Evolutionary conservation across 2,329 filamentous ascomycete genomes (phyloP).

Genomic region (Fusarium mangiferae): DNA sequence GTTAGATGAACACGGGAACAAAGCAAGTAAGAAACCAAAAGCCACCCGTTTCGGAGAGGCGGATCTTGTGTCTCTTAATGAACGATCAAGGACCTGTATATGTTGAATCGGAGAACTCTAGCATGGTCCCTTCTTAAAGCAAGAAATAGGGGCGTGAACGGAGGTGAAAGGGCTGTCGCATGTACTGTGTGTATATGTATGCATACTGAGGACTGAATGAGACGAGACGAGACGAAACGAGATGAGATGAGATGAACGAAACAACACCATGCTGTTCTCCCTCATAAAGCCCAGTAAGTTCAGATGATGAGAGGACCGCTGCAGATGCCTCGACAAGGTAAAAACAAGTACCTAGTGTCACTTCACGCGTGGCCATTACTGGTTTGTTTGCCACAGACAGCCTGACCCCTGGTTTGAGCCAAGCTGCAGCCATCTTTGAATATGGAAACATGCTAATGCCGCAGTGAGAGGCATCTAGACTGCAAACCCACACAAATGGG

Average conservation of each 20-base stretch:
- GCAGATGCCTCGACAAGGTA: slow-evolving; percentile 28
- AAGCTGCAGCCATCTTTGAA: slow-evolving; percentile 7
- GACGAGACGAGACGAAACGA: slow-evolving; percentile 18
- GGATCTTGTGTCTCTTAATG: not conserved
- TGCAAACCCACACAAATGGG: slow-evolving; percentile 21
- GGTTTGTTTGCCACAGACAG: slow-evolving; percentile 22
- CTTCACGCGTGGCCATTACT: slow-evolving; percentile 13
- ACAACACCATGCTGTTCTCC: slow-evolving; percentile 27
- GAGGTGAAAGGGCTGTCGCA: slow-evolving; percentile 14
- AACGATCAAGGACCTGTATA: slow-evolving; percentile 10
- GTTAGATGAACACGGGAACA: not conserved
- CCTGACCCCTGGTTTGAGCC: slow-evolving; percentile 12
- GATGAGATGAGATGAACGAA: slow-evolving; percentile 29
- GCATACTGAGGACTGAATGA: not conserved
- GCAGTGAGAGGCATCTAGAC: slow-evolving; percentile 10
- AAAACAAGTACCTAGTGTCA: slow-evolving; percentile 8
- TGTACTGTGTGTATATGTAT: not conserved
- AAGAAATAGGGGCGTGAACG: slow-evolving; percentile 25
- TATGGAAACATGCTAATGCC: slow-evolving; percentile 26
- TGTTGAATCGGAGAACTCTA: slow-evolving; percentile 18
- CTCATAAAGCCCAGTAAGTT: slow-evolving; percentile 24
- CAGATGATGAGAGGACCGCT: slow-evolving; percentile 39
- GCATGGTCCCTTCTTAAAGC: slow-evolving; percentile 4
- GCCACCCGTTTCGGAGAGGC: not conserved
- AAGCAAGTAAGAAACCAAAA: not conserved